Evolutionary conservation across 345 rosid species (phyloP).

Genomic region (Euphorbia pulcherrima): DNA sequence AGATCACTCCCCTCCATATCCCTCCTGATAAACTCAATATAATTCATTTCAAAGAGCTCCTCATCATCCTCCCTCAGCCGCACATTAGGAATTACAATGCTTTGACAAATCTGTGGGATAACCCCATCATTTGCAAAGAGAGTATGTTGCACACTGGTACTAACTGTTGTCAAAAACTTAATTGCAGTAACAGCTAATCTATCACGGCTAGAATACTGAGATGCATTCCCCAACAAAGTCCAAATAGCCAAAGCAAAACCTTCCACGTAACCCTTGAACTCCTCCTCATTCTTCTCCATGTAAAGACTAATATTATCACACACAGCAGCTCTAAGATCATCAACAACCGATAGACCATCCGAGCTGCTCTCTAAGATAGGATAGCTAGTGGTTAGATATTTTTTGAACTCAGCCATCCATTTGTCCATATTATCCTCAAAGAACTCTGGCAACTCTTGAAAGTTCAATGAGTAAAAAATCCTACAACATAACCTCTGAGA

Average conservation of each 20-base stretch:
- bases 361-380: conserved; percentile 51
- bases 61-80: conserved; percentile 91
- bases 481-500: conserved; percentile 86
- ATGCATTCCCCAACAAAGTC: conserved; percentile 75
- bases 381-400: conserved; percentile 58
- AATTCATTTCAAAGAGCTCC: conserved; percentile 96
- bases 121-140: conserved; percentile 75
- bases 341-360: conserved; percentile 55
- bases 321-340: conserved; percentile 75
- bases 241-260: conserved; percentile 81
- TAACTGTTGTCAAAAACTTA: conserved; percentile 90
- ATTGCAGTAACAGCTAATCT: conserved; percentile 79
- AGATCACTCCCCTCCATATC: conserved; percentile 99
- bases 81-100: conserved; percentile 93
- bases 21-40: conserved; percentile 88
- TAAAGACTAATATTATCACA: conserved; percentile 93
- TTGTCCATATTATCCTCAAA: conserved; percentile 93
- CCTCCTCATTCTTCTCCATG: conserved; percentile 96
- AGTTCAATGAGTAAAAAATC: conserved; percentile 78
- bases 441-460: conserved; percentile 86
- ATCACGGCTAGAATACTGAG: conserved; percentile 68
- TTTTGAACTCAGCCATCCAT: conserved; percentile 89
- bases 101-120: conserved; percentile 75
- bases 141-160: conserved; percentile 87
- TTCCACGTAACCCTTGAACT: conserved; percentile 61